Conservation (phyloP, 2,329 filamentous ascomycete species). For the Zasmidium citrigriseum region DNA sequence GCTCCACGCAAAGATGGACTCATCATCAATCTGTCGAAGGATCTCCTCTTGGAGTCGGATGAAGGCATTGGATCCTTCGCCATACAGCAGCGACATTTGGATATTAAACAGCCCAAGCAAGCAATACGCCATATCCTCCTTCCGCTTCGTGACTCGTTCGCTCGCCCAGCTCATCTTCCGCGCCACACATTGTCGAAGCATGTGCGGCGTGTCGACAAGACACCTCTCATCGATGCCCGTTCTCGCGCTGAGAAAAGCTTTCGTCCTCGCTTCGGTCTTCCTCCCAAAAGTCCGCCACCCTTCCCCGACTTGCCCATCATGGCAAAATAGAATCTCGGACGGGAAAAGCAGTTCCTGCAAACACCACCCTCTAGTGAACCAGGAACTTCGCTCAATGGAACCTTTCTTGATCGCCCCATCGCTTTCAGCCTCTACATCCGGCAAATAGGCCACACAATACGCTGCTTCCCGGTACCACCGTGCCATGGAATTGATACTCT, state of each 20-base stretch:
- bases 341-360: constrained; percentile 13
- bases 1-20: constrained; percentile 15
- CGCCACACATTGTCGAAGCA: constrained; percentile 4
- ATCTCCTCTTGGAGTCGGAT: constrained; percentile 38
- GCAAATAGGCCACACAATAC: constrained; percentile 18
- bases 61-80: constrained; percentile 32
- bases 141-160: constrained; percentile 15
- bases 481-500: constrained; percentile 20
- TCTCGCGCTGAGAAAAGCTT: background rate
- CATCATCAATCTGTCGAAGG: constrained; percentile 3
- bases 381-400: background rate
- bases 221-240: background rate
- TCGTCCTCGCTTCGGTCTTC: background rate
- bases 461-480: constrained; percentile 1
- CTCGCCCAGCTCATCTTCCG: constrained; percentile 16
- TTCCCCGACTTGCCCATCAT: no score
- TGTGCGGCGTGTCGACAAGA: background rate
- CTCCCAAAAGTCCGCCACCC: background rate
- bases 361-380: constrained; percentile 3
- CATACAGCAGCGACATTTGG: constrained; percentile 48
- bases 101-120: constrained; percentile 47
- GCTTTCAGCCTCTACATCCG: constrained; percentile 10
- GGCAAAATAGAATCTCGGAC: background rate
- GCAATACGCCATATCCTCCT: constrained; percentile 48
- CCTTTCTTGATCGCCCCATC: background rate